Conservation (phyloP, 441 rosid species). For the Melianthus villosus region DNA sequence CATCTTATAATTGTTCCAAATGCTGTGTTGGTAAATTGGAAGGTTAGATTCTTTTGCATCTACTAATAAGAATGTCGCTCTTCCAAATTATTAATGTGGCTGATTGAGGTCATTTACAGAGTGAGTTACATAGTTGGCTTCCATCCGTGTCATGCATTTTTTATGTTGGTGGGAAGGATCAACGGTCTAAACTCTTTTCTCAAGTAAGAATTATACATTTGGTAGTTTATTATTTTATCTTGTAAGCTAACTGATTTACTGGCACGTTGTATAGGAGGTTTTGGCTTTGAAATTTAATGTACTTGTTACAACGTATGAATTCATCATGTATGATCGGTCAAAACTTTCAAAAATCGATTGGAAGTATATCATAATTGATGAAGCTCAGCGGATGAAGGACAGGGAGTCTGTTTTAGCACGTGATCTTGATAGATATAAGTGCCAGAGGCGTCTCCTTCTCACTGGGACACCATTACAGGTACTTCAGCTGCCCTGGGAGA, state of each 20-base stretch:
- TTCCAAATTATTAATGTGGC: slow-evolving; percentile 10
- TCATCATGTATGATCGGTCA: slow-evolving; percentile 95
- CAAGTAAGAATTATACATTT: slow-evolving; percentile 37
- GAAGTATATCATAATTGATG: slow-evolving; percentile 97
- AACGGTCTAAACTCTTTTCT: slow-evolving; percentile 82
- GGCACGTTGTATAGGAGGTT: slow-evolving; percentile 53
- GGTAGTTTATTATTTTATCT: slow-evolving; percentile 2
- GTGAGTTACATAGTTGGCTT: slow-evolving; percentile 91
- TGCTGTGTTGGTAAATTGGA: slow-evolving; percentile 98
- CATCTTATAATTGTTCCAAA: slow-evolving; percentile 99
- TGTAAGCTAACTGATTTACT: slow-evolving; percentile 13
- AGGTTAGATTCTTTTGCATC: slow-evolving; percentile 42
- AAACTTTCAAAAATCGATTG: slow-evolving; percentile 97
- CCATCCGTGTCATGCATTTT: slow-evolving; percentile 94
- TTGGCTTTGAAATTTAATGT: slow-evolving; percentile 93
- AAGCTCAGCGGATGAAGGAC: slow-evolving; percentile 99
- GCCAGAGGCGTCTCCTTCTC: slow-evolving; percentile 97
- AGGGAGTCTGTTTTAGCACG: slow-evolving; percentile 99
- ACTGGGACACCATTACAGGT: slow-evolving; percentile 99
- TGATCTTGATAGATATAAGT: slow-evolving; percentile 97
- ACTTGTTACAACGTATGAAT: slow-evolving; percentile 96
- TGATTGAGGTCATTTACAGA: slow-evolving; percentile 35
- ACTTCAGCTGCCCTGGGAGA: slow-evolving; percentile 16
- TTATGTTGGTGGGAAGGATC: slow-evolving; percentile 93
- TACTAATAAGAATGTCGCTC: slow-evolving; percentile 1